Percentiles rank a stretch among this genome's conserved stretches.
These are phyloP conservation scores for Stagonosporopsis tanaceti DNA, from an alignment of 2,329 filamentous ascomycete genomes.

Conservation along the genomic window DNA sequence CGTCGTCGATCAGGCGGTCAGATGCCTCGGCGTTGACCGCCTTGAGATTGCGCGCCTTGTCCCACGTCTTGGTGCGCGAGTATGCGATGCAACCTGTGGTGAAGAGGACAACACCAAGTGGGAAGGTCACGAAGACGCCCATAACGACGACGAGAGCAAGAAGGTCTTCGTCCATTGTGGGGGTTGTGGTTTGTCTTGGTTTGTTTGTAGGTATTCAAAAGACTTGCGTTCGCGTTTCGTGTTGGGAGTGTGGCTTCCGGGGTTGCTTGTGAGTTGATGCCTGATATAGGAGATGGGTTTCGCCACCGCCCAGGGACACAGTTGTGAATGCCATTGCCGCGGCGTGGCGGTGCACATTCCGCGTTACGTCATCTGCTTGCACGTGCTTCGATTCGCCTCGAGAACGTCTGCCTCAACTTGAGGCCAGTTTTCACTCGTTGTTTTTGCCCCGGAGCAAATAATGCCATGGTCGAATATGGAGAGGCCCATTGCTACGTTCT, in stretches of 20 bases:
- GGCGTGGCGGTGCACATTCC: conserved; percentile 17
- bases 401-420: conserved; percentile 1
- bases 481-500: not conserved
- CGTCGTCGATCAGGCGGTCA: conserved; percentile 28
- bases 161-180: conserved; percentile 41
- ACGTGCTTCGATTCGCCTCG: conserved; percentile 6
- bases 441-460: not conserved
- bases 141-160: conserved; percentile 35
- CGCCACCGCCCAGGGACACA: conserved; percentile 21
- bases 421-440: not conserved
- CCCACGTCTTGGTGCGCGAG: conserved; percentile 43
- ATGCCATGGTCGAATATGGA: not conserved
- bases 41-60: conserved; percentile 37
- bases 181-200: not conserved
- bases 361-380: conserved; percentile 18
- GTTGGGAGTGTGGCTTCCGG: not conserved
- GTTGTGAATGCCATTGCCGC: conserved; percentile 10
- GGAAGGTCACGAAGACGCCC: conserved; percentile 36
- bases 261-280: conserved; percentile 8
- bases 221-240: not conserved
- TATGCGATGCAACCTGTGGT: conserved; percentile 38
- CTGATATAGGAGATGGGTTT: conserved; percentile 21
- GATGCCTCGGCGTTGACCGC: conserved; percentile 33
- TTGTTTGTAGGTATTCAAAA: not conserved
- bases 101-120: conserved; percentile 32